Evolutionary conservation across 2,329 filamentous ascomycete genomes (phyloP), one percentile per base, ranked within the genome.

Genomic region (Xylariaceae sp.): DNA sequence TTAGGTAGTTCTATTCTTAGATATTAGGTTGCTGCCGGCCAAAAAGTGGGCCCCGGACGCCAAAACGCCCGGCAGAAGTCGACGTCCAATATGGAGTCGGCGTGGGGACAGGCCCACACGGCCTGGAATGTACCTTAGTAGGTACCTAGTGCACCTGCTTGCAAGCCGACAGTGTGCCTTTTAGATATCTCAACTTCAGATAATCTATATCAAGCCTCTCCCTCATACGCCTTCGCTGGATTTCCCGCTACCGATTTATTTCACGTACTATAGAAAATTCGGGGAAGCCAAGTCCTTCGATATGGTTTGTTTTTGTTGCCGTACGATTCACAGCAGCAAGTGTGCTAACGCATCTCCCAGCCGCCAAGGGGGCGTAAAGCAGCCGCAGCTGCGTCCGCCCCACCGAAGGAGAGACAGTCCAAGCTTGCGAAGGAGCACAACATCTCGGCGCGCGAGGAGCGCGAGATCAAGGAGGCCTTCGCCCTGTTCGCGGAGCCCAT

Each of bases 371-470:
- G n/a, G 71, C 81, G 81, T 66, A 82, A 80, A 67, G 69, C 71
- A 50, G 54, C 67, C 19, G 54, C 71, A 18, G 54, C 67, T 19
- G 54, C 71, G 18, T 53, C 69, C 56, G 51, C 70, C 7, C 54
- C 70, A 12, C 67, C 77, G 29, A 73, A 70, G 56, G 76, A 79
- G 52, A 89, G 89, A 60, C 86, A 86, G 68, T 96, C 93, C 56
- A 96, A 92, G 73, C 90, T 97, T 66, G 93, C 93, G 26, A 93
- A 93, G 76, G 91, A 96, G 70, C 87, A 97, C 81, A 88, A 92
- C 73, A 86, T 98, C 69, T 88, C 86, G 14, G 89, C 87, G 41
- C 85, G 89, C 62, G 89, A 97, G 75, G 93, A 98, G 76, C 82
- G 84, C 65, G 92, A 97, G 76, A 96, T 99, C 70, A 87, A 86